Evolutionary conservation across 179 eudicot genomes (phyloP).

Genomic region (Monotropa hypopitys): DNA sequence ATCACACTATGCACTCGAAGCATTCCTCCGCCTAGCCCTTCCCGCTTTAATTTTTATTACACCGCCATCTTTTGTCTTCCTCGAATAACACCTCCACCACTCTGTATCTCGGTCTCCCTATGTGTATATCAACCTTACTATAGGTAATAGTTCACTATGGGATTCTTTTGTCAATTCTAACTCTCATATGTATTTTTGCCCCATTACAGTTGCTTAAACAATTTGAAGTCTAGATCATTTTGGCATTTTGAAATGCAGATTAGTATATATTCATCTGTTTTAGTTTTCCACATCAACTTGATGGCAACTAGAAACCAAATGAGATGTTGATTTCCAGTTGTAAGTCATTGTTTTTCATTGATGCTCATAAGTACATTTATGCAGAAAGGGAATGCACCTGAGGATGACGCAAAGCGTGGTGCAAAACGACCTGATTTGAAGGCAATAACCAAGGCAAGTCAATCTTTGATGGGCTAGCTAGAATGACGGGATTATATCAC

Average conservation of each 20-base stretch:
- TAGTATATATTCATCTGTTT: not conserved
- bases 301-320: not conserved
- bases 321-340: not conserved
- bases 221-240: not conserved
- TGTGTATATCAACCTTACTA: not conserved
- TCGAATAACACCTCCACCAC: not conserved
- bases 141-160: not conserved
- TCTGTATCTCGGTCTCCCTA: not conserved
- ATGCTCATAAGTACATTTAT: not conserved
- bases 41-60: not conserved
- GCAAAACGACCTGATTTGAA: conserved; percentile 81
- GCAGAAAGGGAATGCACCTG: conserved; percentile 23
- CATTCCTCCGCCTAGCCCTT: not conserved
- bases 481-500: not conserved
- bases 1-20: not conserved
- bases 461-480: not conserved
- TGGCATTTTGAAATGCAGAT: not conserved
- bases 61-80: not conserved
- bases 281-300: not conserved
- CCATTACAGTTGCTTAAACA: not conserved
- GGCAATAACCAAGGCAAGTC: conserved; percentile 56
- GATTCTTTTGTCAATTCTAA: not conserved
- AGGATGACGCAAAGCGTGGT: conserved; percentile 17
- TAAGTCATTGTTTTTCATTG: not conserved
- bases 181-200: not conserved